phyloP scores from a whole-genome alignment of 2,329 filamentous ascomycete species.

The Fusarium palustre region DNA sequence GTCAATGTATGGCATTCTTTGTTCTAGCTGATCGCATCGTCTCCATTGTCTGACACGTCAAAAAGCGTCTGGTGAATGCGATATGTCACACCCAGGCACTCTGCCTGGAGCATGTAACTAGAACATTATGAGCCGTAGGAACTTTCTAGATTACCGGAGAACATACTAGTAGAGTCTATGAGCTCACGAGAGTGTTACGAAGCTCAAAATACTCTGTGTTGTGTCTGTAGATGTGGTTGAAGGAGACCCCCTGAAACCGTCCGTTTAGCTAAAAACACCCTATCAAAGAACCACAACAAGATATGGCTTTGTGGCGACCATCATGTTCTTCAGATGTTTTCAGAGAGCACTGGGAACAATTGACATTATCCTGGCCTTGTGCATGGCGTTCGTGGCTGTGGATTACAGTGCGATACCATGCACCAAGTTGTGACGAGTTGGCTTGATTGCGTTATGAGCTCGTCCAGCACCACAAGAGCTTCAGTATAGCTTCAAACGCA shows the following conservation, averaged over 20 bases:
- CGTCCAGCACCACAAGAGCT: background rate
- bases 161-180: background rate
- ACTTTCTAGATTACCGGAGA: background rate
- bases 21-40: background rate
- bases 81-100: conserved; percentile 7
- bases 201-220: background rate
- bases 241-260: background rate
- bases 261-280: background rate
- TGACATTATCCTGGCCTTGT: background rate
- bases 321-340: background rate
- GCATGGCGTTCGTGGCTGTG: background rate
- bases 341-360: rapidly evolving
- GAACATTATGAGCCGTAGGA: background rate
- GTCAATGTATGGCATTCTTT: background rate
- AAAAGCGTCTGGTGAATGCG: background rate
- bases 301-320: background rate
- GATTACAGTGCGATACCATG: background rate
- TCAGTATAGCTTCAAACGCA: background rate
- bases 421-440: background rate
- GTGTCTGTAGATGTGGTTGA: background rate
- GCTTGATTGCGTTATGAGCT: background rate
- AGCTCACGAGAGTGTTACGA: background rate
- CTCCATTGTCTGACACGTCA: background rate
- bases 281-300: background rate
- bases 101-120: background rate